Evolutionary conservation across 345 rosid genomes (phyloP), one percentile per base, ranked within the genome.

Genomic region (Eucalyptus lansdowneana): DNA sequence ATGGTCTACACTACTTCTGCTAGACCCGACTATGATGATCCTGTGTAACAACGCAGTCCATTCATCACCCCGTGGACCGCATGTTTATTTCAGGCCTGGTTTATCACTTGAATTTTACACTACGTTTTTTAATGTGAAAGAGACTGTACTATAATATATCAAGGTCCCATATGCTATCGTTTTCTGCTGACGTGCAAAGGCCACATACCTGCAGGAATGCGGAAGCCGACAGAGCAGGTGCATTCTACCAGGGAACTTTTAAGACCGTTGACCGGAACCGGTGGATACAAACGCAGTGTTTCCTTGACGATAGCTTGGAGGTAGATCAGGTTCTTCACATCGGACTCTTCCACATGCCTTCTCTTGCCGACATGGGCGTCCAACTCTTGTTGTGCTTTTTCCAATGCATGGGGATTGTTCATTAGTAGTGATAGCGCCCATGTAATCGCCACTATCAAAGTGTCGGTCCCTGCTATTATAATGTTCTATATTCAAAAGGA

Each of bases 291-390:
- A 21, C 93, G 88, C 54, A 90, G 5, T 11, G 90, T 65, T 86
- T 92, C 92, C 88, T 92, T 92, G 62, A 92, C 56, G 53, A 93
- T 49, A 8, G 93, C 92, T 56, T 92, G 91, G n/a, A 93, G 92
- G 86, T 87, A 90, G 53, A 54, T 50, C 42, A 92, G 51, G 12
- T 92, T 90, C 19, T 83, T 50, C 10, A 92, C 50, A 17, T 93
- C 94, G 12, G 91, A 83, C 81, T 93, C 94, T 4, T 91, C 89
- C 17, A 90, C 92, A 2, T 17, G 87, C 47, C 93, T 90, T 27
- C 87, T 83, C 76, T 58, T 90, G 22, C 94, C 93, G 9, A 93
- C 88, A 62, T 85, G 87, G n/a, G 14, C 17, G n/a, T 93, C 92
- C 14, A 93, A 88, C 87, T 93, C 94, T 19, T 90, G 87, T 62